phyloP scores from a whole-genome alignment of 441 rosid genomes.

The Populus tomentosa region DNA sequence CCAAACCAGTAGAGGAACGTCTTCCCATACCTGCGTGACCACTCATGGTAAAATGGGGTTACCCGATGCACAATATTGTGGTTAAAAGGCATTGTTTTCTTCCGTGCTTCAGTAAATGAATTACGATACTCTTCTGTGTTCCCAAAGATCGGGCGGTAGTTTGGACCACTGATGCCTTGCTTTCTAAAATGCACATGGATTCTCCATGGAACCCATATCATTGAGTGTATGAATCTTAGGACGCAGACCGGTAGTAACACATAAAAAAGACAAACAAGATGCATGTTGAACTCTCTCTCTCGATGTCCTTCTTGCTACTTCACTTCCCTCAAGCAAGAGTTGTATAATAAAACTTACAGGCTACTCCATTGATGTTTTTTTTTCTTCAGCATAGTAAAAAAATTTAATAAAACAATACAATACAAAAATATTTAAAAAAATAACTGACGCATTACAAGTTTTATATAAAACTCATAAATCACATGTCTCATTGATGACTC shows the following conservation, averaged over 20 bases:
- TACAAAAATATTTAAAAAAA: too few relatives aligned
- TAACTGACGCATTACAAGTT: too few relatives aligned
- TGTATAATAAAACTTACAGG: too few relatives aligned
- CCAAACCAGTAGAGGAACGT: conserved; percentile 72
- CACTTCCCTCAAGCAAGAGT: too few relatives aligned
- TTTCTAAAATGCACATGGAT: conserved; percentile 42
- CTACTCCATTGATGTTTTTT: too few relatives aligned
- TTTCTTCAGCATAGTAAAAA: too few relatives aligned
- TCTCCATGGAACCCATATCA: conserved; percentile 43
- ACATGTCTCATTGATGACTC: too few relatives aligned
- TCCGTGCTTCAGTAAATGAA: conserved; percentile 30
- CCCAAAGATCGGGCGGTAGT: conserved; percentile 44
- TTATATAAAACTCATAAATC: too few relatives aligned
- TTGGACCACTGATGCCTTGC: conserved; percentile 42
- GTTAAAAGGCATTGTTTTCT: conserved; percentile 24
- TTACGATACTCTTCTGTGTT: conserved; percentile 43
- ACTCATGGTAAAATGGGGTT: conserved; percentile 42
- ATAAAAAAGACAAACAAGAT: not conserved
- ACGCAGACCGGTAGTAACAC: not conserved
- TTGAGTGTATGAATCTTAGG: not conserved
- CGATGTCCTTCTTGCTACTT: too few relatives aligned
- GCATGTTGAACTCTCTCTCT: not conserved
- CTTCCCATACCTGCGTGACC: conserved; percentile 50
- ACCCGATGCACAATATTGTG: conserved; percentile 38
- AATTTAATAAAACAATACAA: too few relatives aligned